These are phyloP conservation scores for Coelastrella sp. DNA, from an alignment of 139 green algal species.

Conservation along the genomic window DNA sequence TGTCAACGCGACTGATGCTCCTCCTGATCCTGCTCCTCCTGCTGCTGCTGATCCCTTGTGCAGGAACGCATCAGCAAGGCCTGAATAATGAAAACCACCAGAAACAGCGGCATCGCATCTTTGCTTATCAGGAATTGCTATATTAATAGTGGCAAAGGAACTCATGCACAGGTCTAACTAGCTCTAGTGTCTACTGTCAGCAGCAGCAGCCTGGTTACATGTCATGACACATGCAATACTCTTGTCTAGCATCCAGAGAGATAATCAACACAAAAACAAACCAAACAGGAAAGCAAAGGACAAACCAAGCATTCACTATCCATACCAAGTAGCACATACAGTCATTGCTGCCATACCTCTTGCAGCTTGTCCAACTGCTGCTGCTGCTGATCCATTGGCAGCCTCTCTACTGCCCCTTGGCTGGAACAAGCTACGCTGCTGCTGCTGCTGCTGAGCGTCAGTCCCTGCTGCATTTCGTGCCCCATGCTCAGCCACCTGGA, in stretches of 20 bases:
- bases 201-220: too few relatives aligned
- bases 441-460: slow-evolving; percentile 18
- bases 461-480: slow-evolving; percentile 32
- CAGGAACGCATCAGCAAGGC: slow-evolving; percentile 62
- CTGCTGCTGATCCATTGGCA: slow-evolving; percentile 36
- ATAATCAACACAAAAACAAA: background rate
- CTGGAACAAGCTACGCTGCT: slow-evolving; percentile 39
- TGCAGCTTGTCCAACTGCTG: slow-evolving; percentile 4
- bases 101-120: background rate
- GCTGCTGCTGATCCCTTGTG: slow-evolving; percentile 47
- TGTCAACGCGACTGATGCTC: slow-evolving; percentile 31
- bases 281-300: background rate
- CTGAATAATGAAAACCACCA: slow-evolving; percentile 6
- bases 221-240: too few relatives aligned
- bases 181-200: too few relatives aligned
- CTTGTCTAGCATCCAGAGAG: too few relatives aligned
- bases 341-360: slow-evolving; percentile 28
- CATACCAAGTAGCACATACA: too few relatives aligned
- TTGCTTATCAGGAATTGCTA: too few relatives aligned
- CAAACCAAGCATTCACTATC: background rate
- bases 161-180: too few relatives aligned
- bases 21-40: slow-evolving; percentile 6
- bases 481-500: slow-evolving; percentile 35
- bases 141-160: too few relatives aligned
- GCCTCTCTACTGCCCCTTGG: slow-evolving; percentile 3